Conservation (phyloP, 1,284 basidiomycete species). For the Takashimella koratensis region DNA sequence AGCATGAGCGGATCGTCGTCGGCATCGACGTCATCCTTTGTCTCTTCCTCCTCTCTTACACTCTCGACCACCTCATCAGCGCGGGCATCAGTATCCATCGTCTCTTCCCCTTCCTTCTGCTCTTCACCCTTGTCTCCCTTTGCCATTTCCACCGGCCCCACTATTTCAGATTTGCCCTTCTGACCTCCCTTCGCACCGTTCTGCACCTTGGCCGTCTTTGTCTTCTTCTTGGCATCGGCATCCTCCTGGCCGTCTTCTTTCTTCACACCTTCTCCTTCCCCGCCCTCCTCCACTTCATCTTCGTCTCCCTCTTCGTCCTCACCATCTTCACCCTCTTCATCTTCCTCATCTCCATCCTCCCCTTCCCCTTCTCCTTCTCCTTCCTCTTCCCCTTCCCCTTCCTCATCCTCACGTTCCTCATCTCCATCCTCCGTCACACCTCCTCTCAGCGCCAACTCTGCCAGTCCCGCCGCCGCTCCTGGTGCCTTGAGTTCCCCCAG, state of each 20-base stretch:
- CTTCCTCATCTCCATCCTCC: neutral
- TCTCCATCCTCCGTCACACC: constrained; percentile 1
- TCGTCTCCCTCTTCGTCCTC: neutral
- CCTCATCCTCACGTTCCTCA: neutral
- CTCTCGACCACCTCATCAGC: constrained; percentile 2
- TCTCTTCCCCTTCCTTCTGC: constrained; percentile 1
- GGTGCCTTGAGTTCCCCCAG: constrained; percentile 36
- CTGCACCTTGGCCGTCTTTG: no score
- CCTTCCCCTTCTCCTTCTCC: neutral
- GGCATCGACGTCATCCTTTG: neutral
- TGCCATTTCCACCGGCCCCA: neutral
- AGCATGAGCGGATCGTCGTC: no score
- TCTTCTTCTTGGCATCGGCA: no score
- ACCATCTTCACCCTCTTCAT: neutral
- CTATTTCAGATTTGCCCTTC: neutral
- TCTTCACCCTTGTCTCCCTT: neutral
- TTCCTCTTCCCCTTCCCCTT: neutral
- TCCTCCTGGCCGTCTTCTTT: neutral
- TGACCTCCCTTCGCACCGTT: no score
- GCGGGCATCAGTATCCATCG: neutral
- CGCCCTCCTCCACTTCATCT: neutral
- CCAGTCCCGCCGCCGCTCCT: constrained; percentile 19
- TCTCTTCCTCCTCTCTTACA: neutral
- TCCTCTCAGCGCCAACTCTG: neutral
- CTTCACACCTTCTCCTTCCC: neutral